phyloP scores from a whole-genome alignment of 495 filamentous ascomycete species.

The Penicillium dipodomyicola region DNA sequence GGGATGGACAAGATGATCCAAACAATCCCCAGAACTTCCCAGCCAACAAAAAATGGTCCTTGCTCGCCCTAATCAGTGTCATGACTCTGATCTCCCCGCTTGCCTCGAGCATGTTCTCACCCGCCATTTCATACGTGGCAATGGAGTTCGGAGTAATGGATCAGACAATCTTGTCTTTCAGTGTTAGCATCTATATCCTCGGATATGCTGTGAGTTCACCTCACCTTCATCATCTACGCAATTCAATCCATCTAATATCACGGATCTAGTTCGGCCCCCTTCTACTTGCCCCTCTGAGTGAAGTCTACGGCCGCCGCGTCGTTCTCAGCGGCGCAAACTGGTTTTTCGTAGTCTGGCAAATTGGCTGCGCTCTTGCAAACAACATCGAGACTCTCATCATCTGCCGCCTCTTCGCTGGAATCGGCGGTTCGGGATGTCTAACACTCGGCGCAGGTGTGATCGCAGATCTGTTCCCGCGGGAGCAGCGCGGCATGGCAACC shows the following conservation, averaged over 20 bases:
- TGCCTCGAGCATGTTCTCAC: conserved; percentile 71
- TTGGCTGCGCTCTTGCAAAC: conserved; percentile 49
- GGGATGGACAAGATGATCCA: conserved; percentile 62
- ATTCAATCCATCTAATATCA: neutral
- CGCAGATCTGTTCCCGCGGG: conserved; percentile 50
- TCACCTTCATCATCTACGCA: neutral
- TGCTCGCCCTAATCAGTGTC: conserved; percentile 35
- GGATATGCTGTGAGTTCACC: conserved; percentile 52
- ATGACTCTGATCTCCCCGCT: conserved; percentile 51
- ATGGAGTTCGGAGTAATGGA: conserved; percentile 60
- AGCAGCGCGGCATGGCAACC: conserved; percentile 48
- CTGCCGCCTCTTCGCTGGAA: conserved; percentile 54
- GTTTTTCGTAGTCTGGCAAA: conserved; percentile 51
- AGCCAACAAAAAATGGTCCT: conserved; percentile 37
- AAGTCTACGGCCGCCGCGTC: conserved; percentile 56
- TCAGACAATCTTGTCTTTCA: conserved; percentile 47
- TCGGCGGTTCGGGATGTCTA: conserved; percentile 46
- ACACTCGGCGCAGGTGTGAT: conserved; percentile 55
- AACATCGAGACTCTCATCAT: conserved; percentile 48
- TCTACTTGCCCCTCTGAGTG: conserved; percentile 46
- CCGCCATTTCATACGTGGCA: conserved; percentile 54
- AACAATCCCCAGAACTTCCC: conserved; percentile 68
- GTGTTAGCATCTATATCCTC: conserved; percentile 56
- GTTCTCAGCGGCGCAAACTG: conserved; percentile 51
- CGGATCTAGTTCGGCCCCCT: conserved; percentile 37